Evolutionary conservation across 768 basidiomycete species (phyloP), one percentile per base, ranked within the genome.

Genomic region (Tremella fuciformis): DNA sequence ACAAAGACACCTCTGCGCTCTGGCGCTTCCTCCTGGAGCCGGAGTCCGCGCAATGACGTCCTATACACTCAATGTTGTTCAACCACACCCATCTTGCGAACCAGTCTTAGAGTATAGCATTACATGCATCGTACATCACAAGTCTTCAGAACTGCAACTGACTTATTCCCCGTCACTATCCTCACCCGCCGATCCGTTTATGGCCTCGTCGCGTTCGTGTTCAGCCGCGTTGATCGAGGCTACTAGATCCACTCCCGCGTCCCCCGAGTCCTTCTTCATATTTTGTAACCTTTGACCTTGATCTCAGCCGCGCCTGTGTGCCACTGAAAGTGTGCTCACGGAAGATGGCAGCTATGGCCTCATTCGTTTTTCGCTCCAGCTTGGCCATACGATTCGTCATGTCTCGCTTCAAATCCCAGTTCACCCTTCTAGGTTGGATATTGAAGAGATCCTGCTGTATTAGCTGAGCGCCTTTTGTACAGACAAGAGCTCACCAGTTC

Each of bases 331-430:
- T 7, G 22, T 44, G 29, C 91, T 73, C 68, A 97, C 94, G 86
- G 70, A 97, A 97, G 19, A 97, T 82, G 2, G 86, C 88, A 69
- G 93, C 89, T 62, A 97, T 89, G 4, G 92, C 85, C 76, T 93
- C 89, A 61, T 93, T 89, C 1, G 91, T 96, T 78, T 85, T 87
- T 66, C 89, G 80, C 70, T 96, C 92, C n/a, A 98, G 81, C 73
- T 86, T 92, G 8, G 86, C 83, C 74, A 75, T 77, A n/a, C 76
- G 59, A 80, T 88, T 90, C 57, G 93, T 89, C 79, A 93, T 85
- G 69, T 74, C 82, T 16, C 48, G 84, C 76, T 92, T 89, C 46
- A 96, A 81, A 74, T 94, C 90, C 92, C 94, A 71, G 29, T 76
- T 88, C 46, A 76, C 80, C 8, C 89, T 89, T 76, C 79, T 93